These are phyloP conservation scores for Eucalyptus grandis DNA, from an alignment of 345 rosid species.

Conservation along the genomic window DNA sequence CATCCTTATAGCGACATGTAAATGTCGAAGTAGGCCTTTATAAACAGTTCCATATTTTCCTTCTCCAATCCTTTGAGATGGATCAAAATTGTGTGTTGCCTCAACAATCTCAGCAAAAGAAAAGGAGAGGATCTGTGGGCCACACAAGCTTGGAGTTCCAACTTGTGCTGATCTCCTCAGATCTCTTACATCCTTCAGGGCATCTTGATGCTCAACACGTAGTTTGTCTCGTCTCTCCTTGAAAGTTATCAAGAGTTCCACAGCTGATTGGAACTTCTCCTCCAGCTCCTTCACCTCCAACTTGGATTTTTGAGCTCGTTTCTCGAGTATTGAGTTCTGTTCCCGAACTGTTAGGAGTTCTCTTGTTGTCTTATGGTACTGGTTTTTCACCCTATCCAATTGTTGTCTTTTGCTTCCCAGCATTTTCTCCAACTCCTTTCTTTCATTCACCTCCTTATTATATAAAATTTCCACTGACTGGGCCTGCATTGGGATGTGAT, in stretches of 20 bases:
- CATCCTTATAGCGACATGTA: conserved; percentile 79
- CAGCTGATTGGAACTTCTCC: conserved; percentile 76
- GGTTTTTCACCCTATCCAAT: conserved; percentile 30
- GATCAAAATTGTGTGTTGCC: conserved; percentile 69
- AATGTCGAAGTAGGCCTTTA: conserved; percentile 57
- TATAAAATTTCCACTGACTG: conserved; percentile 50
- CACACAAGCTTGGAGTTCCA: conserved; percentile 22
- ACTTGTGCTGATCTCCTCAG: conserved; percentile 23
- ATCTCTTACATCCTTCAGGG: conserved; percentile 23
- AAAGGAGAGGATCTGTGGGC: conserved; percentile 52
- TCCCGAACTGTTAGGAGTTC: conserved; percentile 39
- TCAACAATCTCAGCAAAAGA: conserved; percentile 74
- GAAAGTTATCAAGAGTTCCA: conserved; percentile 64
- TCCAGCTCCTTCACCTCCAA: conserved; percentile 40
- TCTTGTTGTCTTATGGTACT: conserved; percentile 20
- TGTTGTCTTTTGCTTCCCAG: conserved; percentile 40
- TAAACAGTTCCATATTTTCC: conserved; percentile 74
- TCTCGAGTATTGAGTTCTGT: conserved; percentile 36
- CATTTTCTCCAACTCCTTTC: conserved; percentile 48
- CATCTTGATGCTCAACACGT: conserved; percentile 38
- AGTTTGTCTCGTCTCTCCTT: conserved; percentile 63
- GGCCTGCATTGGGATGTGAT: conserved; percentile 21
- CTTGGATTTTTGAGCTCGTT: conserved; percentile 34
- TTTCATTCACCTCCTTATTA: conserved; percentile 46
- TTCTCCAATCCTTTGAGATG: conserved; percentile 73